These are phyloP conservation scores for Fraxinus floribunda DNA, from an alignment of 305 asterid species.

Conservation along the genomic window DNA sequence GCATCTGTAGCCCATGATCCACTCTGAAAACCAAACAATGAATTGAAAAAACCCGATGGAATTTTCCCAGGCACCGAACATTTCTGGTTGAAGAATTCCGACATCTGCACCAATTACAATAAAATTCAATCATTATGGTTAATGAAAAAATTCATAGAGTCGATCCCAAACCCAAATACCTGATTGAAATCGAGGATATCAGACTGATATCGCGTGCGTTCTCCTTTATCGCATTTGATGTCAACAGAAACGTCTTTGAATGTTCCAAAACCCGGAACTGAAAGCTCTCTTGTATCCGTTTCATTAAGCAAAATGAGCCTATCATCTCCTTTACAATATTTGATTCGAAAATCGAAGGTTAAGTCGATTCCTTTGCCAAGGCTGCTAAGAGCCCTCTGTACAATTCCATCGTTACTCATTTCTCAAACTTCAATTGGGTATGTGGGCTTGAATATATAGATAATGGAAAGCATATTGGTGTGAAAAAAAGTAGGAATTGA, in stretches of 20 bases:
- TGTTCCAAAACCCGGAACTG: conserved; percentile 70
- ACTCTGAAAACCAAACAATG: conserved; percentile 82
- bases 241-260: conserved; percentile 52
- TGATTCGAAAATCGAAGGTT: conserved; percentile 68
- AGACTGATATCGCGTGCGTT: conserved; percentile 76
- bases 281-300: conserved; percentile 39
- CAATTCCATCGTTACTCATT: conserved; percentile 38
- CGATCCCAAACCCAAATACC: conserved; percentile 28
- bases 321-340: conserved; percentile 72
- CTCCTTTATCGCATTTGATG: conserved; percentile 86
- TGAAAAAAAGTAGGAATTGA: not conserved
- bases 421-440: not conserved
- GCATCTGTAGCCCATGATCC: conserved; percentile 85
- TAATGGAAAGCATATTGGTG: not conserved
- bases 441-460: not conserved
- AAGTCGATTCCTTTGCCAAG: conserved; percentile 87
- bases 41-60: conserved; percentile 77
- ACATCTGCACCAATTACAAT: conserved; percentile 51
- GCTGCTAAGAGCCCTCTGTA: conserved; percentile 55
- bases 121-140: not conserved
- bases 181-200: conserved; percentile 78
- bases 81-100: conserved; percentile 67
- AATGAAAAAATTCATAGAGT: not conserved
- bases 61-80: conserved; percentile 75
- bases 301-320: conserved; percentile 63